phyloP scores from a whole-genome alignment of 2,329 filamentous ascomycete species.

The Aspergillus sp. region DNA sequence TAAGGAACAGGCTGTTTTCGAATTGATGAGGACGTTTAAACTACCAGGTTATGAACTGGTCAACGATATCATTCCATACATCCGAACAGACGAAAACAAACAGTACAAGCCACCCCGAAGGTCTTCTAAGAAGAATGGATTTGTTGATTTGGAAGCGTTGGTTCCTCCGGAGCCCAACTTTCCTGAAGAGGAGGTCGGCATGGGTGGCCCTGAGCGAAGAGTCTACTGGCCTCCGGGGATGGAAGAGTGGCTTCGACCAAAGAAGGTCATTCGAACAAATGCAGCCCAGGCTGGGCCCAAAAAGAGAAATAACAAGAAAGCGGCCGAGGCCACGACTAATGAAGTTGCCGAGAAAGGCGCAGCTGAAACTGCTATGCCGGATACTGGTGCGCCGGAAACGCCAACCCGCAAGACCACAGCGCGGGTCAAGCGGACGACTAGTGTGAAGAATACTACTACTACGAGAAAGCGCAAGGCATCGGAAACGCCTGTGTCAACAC shows the following conservation, averaged over 20 bases:
- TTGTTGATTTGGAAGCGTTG: slow-evolving; percentile 36
- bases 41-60: slow-evolving; percentile 71
- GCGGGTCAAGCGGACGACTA: slow-evolving; percentile 6
- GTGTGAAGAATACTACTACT: slow-evolving; percentile 10
- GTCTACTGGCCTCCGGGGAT: slow-evolving; percentile 89
- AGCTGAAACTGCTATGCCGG: slow-evolving; percentile 8
- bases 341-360: slow-evolving; percentile 2
- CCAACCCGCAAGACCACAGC: slow-evolving; percentile 11
- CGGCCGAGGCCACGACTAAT: slow-evolving; percentile 10
- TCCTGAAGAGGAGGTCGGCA: slow-evolving; percentile 64
- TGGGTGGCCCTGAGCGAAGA: slow-evolving; percentile 74
- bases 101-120: slow-evolving; percentile 44
- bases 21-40: slow-evolving; percentile 82
- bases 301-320: slow-evolving; percentile 15
- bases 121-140: slow-evolving; percentile 39
- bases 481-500: slow-evolving; percentile 14
- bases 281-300: slow-evolving; percentile 9
- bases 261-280: slow-evolving; percentile 45
- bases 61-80: slow-evolving; percentile 70
- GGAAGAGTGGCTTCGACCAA: slow-evolving; percentile 86
- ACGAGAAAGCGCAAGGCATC: slow-evolving; percentile 28
- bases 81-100: slow-evolving; percentile 68
- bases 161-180: slow-evolving; percentile 44
- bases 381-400: slow-evolving; percentile 9
- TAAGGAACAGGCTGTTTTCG: slow-evolving; percentile 94